A percentile compares a stretch with the other conserved stretches of the same genome.
Conservation (phyloP, 352 stramenopile genomes). For the Phytophthora pini region DNA sequence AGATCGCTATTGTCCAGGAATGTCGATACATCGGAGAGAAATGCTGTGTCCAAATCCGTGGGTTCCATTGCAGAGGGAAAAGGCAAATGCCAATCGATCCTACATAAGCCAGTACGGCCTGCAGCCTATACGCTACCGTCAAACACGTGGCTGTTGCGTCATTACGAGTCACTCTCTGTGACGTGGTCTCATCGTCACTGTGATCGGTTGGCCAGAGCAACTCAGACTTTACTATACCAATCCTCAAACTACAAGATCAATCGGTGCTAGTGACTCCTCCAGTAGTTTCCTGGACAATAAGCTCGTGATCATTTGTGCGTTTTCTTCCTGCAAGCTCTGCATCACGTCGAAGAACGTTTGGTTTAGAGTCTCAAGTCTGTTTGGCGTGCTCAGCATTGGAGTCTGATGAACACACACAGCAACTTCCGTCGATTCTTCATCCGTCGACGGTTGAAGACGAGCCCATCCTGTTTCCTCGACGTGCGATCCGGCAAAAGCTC, state of each 20-base stretch:
- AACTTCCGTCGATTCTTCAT: background rate
- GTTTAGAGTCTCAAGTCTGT: too few species aligned
- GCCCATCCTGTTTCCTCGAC: constrained; percentile 11
- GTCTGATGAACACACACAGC: background rate
- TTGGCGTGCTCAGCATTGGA: background rate
- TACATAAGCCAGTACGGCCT: too few species aligned
- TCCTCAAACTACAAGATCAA: constrained; percentile 4
- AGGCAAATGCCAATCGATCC: too few species aligned
- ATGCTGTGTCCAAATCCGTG: background rate
- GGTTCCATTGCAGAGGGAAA: too few species aligned
- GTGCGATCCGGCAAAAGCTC: background rate
- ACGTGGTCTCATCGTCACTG: background rate
- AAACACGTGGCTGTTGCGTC: too few species aligned
- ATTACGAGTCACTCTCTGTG: background rate
- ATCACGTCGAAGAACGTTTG: constrained; percentile 8
- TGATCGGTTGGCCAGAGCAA: background rate
- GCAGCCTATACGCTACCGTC: too few species aligned
- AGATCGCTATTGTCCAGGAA: background rate
- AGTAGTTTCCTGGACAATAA: constrained; percentile 9
- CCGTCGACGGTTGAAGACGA: background rate
- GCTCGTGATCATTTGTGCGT: background rate
- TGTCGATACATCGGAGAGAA: background rate
- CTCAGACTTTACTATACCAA: too few species aligned
- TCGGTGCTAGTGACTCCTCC: background rate
- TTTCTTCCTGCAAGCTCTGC: constrained; percentile 5